These are phyloP conservation scores for Cyclocybe aegerita DNA, from an alignment of 768 basidiomycete species.

Conservation along the genomic window DNA sequence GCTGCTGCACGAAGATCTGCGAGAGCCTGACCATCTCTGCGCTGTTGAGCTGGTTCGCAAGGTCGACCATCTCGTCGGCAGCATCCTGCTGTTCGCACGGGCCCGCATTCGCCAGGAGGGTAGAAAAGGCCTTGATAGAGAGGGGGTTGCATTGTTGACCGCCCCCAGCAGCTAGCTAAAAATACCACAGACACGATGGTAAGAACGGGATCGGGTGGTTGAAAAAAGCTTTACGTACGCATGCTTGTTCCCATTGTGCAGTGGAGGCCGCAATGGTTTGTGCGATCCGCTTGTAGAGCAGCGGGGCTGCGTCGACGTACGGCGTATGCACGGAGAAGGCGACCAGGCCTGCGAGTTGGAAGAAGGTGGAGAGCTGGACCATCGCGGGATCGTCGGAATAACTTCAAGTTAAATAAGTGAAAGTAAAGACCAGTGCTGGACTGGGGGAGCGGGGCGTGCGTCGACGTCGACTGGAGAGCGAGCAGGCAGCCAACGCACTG, in stretches of 20 bases:
- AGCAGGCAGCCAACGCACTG: slow-evolving; percentile 12
- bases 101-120: slow-evolving; percentile 58
- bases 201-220: neutral
- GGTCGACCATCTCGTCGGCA: slow-evolving; percentile 52
- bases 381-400: slow-evolving; percentile 16
- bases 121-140: slow-evolving; percentile 53
- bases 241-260: slow-evolving; percentile 49
- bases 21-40: slow-evolving; percentile 44
- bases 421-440: slow-evolving; percentile 5
- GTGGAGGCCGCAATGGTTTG: slow-evolving; percentile 50
- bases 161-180: slow-evolving; percentile 54
- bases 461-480: slow-evolving; percentile 9
- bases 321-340: slow-evolving; percentile 21
- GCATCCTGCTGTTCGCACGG: slow-evolving; percentile 57
- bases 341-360: slow-evolving; percentile 25
- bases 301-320: slow-evolving; percentile 30
- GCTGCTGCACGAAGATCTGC: slow-evolving; percentile 51
- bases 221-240: slow-evolving; percentile 35
- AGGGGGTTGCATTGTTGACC: slow-evolving; percentile 55
- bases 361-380: slow-evolving; percentile 24
- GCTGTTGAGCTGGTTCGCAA: slow-evolving; percentile 38
- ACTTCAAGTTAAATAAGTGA: slow-evolving; percentile 11
- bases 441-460: slow-evolving; percentile 14
- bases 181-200: slow-evolving; percentile 3
- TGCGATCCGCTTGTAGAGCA: slow-evolving; percentile 44